Evolutionary conservation across 805 yeast species (phyloP), one percentile per base, ranked within the genome.

Genomic region (Phaffomyces thermotolerans): DNA sequence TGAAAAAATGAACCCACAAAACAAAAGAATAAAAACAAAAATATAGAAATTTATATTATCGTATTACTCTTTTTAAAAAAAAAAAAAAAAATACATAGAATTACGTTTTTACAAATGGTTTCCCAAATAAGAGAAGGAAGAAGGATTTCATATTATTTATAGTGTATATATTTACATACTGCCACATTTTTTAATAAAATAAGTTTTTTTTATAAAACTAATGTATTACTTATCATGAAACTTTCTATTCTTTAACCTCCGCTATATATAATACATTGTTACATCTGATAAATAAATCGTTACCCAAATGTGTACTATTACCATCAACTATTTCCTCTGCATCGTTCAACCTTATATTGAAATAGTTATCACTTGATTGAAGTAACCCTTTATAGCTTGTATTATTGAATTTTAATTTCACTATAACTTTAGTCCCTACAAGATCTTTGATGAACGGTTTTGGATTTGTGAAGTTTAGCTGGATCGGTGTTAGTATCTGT

Each of bases 201-300:
- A 15, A 32, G 17, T 10, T 33, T 33, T 15, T n/a, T 33, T 15
- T 12, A 31, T 9, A 22, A 22, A 8, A 9, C 4, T 14, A 13
- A 24, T 18, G 10, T 18, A 13, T n/a, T n/a, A n/a, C n/a, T n/a
- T n/a, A n/a, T 37, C 14, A 24, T 13, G 4, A 8, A 4, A 9
- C 25, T 25, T 17, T 27, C 18, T 37, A 17, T 24, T 46, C 54
- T 8, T 46, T 44, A 6, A 54, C 15, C 37, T 57, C 52, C 44
- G 52, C 53, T 40, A 57, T 54, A 40, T 57, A 88, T 37, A 90
- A 69, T 1, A 90, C 96, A 52, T 91, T 90, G 59, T 90, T 90
- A 62, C 98, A 90, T 58, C 98, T 72, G 45, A 90, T 81, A 57
- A 91, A 84, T 20, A 91, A 68, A 53, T 90, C 96, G 20, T 87